phyloP scores from a whole-genome alignment of 768 basidiomycete genomes.

The Rhodotorula diobovata region DNA sequence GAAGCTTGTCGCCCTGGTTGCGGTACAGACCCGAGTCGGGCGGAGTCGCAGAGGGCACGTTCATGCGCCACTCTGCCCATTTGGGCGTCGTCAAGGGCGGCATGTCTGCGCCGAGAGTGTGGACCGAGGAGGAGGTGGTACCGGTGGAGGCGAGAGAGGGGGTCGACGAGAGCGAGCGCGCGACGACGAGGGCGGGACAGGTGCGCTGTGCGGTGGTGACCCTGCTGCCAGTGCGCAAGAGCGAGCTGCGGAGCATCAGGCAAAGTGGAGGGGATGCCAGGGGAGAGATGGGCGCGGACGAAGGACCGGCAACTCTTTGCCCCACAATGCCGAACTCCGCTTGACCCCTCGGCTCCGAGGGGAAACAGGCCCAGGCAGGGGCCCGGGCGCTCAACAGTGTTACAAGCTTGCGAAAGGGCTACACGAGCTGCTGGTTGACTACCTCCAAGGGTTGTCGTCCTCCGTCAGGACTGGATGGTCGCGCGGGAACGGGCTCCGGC shows the following conservation, averaged over 20 bases:
- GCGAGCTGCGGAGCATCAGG: background rate
- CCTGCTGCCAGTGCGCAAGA: background rate
- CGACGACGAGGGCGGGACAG: background rate
- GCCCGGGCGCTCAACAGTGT: too few relatives aligned
- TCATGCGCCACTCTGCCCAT: constrained; percentile 22
- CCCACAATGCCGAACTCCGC: too few relatives aligned
- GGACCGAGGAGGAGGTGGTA: background rate
- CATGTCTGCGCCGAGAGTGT: background rate
- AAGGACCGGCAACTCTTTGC: too few relatives aligned
- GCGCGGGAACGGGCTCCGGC: background rate
- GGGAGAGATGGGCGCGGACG: too few relatives aligned
- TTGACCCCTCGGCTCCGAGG: too few relatives aligned
- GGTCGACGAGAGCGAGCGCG: background rate
- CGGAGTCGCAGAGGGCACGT: constrained; percentile 11
- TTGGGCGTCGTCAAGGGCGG: background rate
- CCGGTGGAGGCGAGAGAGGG: too few relatives aligned
- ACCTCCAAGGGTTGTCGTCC: constrained; percentile 21
- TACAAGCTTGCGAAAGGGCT: too few relatives aligned
- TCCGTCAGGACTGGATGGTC: background rate
- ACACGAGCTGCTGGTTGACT: background rate
- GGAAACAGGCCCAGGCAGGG: too few relatives aligned
- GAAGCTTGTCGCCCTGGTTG: constrained; percentile 46
- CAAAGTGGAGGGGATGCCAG: too few relatives aligned
- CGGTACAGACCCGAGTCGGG: constrained; percentile 23
- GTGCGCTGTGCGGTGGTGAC: too few relatives aligned